Evolutionary conservation across 1,139 yeast genomes (phyloP).

Genomic region (Protomyces macrosporus): DNA sequence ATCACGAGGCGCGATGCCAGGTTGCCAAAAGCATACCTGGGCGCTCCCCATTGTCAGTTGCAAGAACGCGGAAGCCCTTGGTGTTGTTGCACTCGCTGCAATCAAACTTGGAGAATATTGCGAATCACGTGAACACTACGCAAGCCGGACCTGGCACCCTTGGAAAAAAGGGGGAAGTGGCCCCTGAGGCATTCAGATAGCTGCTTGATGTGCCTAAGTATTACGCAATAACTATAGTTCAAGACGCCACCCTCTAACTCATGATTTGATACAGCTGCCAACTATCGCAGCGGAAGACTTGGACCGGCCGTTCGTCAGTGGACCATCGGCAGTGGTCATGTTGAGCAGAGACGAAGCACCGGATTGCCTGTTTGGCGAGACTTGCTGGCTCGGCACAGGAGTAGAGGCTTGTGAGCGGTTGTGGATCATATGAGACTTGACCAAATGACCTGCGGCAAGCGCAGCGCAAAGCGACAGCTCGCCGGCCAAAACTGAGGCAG

Average conservation of each 20-base stretch:
- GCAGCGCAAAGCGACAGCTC: slow-evolving; percentile 93
- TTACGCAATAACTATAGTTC: too few species aligned
- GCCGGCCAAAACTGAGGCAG: slow-evolving; percentile 92
- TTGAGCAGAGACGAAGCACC: background rate
- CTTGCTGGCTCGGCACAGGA: slow-evolving; percentile 12
- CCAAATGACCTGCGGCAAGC: slow-evolving; percentile 96
- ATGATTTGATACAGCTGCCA: slow-evolving; percentile 23
- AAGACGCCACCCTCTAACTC: background rate
- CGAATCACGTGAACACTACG: too few species aligned
- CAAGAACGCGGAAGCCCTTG: too few species aligned
- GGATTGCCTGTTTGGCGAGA: background rate
- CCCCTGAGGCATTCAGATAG: too few species aligned
- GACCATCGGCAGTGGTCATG: slow-evolving; percentile 3
- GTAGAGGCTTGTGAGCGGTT: slow-evolving; percentile 48
- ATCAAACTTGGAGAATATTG: too few species aligned
- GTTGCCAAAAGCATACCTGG: too few species aligned
- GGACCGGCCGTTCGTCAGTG: background rate
- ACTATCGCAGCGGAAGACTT: slow-evolving; percentile 8
- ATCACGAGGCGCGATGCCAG: too few species aligned
- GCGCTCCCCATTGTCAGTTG: too few species aligned
- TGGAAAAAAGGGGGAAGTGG: too few species aligned
- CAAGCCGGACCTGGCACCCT: too few species aligned
- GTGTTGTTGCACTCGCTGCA: too few species aligned
- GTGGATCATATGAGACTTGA: slow-evolving; percentile 95
- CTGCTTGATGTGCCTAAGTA: too few species aligned